Evolutionary conservation across 1,284 basidiomycete genomes (phyloP), one percentile per base, ranked within the genome.

Genomic region (Rhodotorula sp.): DNA sequence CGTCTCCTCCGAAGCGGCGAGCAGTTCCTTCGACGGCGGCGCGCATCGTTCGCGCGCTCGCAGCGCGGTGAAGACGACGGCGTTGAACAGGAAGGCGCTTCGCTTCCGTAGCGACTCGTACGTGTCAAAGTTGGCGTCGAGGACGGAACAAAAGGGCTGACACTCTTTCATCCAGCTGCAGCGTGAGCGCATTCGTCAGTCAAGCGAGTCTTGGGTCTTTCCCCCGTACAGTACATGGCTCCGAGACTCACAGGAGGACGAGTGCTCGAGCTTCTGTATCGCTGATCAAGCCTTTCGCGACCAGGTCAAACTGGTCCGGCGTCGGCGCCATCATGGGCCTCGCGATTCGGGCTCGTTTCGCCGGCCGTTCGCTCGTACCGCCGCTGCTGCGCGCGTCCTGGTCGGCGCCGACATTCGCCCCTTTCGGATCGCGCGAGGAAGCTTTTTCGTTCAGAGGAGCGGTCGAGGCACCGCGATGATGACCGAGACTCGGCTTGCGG

Each of bases 221-320:
- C 12, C 19, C 4, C 31, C 43, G 3, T 18, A 5, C 26, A 6
- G 3, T 18, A 5, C 26, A 6, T 23, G 3, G 19, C 4, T 23
- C 48, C 6, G 26, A 12, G 14, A 63, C 62, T 49, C 26, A 64
- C 47, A 70, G 58, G n/a, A 56, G 34, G 7, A 71, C 60, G 66
- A 73, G 66, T 65, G 75, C 57, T 67, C 77, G 28, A 67, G 69
- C 71, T 69, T 79, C 63, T 60, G 66, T 34, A 70, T 70, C 62
- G 72, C 61, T 34, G 71, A 78, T 31, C 67, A 75, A 23, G 45
- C 65, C 72, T 49, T 69, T 62, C 34, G 67, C 57, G 7, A 68
- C 60, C n/a, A 67, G 48, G 59, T 72, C 54, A 59, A 67, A 38
- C 19, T 38, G 48, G 5, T 65, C 60, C 16, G 58, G 58, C 31